A percentile compares a stretch with the other conserved stretches of the same genome.
Conservation (phyloP, 306 rosid genomes). For the Comarum palustre region DNA sequence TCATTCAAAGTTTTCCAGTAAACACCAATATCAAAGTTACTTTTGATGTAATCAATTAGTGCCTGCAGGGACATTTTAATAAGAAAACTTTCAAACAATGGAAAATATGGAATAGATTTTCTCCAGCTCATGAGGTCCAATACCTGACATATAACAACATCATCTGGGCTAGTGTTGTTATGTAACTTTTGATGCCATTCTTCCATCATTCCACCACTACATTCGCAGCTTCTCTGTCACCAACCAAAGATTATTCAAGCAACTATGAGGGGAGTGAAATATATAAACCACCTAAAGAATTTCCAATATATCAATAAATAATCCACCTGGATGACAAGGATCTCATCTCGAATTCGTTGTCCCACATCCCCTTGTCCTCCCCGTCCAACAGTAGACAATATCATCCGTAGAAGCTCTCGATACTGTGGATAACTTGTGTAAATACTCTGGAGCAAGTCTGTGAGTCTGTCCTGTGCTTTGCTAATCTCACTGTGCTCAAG, state of each 20-base stretch:
- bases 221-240: slow-evolving; percentile 71
- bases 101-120: slow-evolving; percentile 18
- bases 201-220: slow-evolving; percentile 95
- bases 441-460: slow-evolving; percentile 71
- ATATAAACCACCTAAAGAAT: slow-evolving; percentile 7
- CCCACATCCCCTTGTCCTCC: slow-evolving; percentile 99
- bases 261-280: slow-evolving; percentile 18
- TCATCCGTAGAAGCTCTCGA: slow-evolving; percentile 78
- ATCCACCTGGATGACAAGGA: slow-evolving; percentile 83
- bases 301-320: slow-evolving; percentile 18
- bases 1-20: slow-evolving; percentile 92
- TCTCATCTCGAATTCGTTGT: slow-evolving; percentile 97
- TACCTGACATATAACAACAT: slow-evolving; percentile 97
- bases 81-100: slow-evolving; percentile 18
- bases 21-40: slow-evolving; percentile 67
- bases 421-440: slow-evolving; percentile 66
- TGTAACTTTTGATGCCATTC: slow-evolving; percentile 99
- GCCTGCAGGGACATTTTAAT: slow-evolving; percentile 57
- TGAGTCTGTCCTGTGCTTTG: slow-evolving; percentile 92
- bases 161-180: slow-evolving; percentile 98
- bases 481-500: slow-evolving; percentile 80
- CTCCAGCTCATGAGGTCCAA: slow-evolving; percentile 26
- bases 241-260: slow-evolving; percentile 24
- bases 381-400: slow-evolving; percentile 93
- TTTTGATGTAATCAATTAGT: slow-evolving; percentile 66